phyloP scores from a whole-genome alignment of 2,329 filamentous ascomycete genomes.

The Botrytis galanthina region DNA sequence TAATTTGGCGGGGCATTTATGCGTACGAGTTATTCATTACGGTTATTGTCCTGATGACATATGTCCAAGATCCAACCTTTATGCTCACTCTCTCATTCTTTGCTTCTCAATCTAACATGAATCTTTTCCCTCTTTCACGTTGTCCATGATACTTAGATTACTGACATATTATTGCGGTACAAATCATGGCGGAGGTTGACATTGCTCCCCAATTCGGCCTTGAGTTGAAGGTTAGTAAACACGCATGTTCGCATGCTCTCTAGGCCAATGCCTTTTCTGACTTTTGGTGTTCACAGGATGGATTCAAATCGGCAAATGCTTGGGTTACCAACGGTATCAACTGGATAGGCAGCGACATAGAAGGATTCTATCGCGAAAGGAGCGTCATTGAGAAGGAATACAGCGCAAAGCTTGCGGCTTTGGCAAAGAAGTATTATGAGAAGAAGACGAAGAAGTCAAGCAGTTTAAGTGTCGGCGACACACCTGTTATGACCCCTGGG shows the following conservation, averaged over 20 bases:
- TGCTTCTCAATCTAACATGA: constrained; percentile 24
- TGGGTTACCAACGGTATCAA: constrained; percentile 88
- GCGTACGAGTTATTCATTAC: constrained; percentile 16
- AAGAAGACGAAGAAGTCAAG: constrained; percentile 91
- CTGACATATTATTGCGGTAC: constrained; percentile 18
- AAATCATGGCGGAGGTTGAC: constrained; percentile 75
- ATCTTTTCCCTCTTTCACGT: constrained; percentile 19
- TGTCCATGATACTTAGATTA: constrained; percentile 28
- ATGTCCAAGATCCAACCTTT: constrained; percentile 4
- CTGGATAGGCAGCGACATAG: constrained; percentile 88
- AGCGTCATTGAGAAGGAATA: constrained; percentile 97
- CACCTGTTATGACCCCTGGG: constrained; percentile 86
- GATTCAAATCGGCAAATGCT: constrained; percentile 89
- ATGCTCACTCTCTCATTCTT: constrained; percentile 8
- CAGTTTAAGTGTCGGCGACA: constrained; percentile 88
- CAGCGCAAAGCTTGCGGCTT: constrained; percentile 75
- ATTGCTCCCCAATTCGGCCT: constrained; percentile 83
- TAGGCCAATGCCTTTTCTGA: constrained; percentile 25
- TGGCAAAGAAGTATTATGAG: constrained; percentile 96
- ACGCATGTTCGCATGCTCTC: constrained; percentile 26
- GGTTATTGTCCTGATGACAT: constrained; percentile 14
- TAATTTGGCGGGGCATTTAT: constrained; percentile 21
- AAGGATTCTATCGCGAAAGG: constrained; percentile 95
- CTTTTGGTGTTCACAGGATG: constrained; percentile 61
- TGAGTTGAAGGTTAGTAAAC: constrained; percentile 75